Evolutionary conservation across 768 basidiomycete genomes (phyloP), one percentile per base, ranked within the genome.

Genomic region (Hebeloma cylindrosporum): DNA sequence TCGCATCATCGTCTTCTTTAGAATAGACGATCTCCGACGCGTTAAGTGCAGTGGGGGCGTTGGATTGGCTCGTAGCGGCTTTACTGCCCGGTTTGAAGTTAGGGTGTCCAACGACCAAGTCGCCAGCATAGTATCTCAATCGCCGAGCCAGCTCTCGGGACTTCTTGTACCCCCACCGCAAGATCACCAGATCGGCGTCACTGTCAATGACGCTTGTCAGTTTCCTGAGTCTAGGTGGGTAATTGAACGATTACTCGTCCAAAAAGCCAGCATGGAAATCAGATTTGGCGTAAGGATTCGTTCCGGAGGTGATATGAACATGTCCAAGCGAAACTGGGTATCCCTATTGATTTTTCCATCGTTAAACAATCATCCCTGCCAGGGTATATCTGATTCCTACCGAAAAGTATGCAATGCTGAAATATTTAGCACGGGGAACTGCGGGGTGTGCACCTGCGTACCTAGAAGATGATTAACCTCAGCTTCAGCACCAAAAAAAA

Each of bases 101-200:
- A 0, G 74, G 75, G 48, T 76, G 70, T 0, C 52, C 62, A 3
- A 47, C 43, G 10, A 44, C 31, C 6, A 66, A 51, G 39, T 73
- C 74, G 1, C 76, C 75, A 30, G 68, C 63, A 50, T 67, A 74
- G 21, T 52, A 37, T 4, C 65, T 54, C 74, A 82, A 79, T 11
- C 83, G 76, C 26, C 83, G 73, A 3, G 67, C 64, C 7, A 79
- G 50, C 61, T 85, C 82, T 1, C 82, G 70, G 3, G 57, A 42
- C 41, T 70, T 71, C 51, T 85, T 85, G 59, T 83, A 85, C 0
- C 56, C 66, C 70, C 77, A 77, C 41, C 65, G 65, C 33, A 82
- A 50, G 16, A 72, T 61, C 0, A 58, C 69, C 5, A 84, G 16
- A 52, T 80, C 78, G 7, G 67, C 67, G 2, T 64, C 59, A 10